Evolutionary conservation across 2,329 filamentous ascomycete species (phyloP).

Genomic region (Aureobasidium lini): DNA sequence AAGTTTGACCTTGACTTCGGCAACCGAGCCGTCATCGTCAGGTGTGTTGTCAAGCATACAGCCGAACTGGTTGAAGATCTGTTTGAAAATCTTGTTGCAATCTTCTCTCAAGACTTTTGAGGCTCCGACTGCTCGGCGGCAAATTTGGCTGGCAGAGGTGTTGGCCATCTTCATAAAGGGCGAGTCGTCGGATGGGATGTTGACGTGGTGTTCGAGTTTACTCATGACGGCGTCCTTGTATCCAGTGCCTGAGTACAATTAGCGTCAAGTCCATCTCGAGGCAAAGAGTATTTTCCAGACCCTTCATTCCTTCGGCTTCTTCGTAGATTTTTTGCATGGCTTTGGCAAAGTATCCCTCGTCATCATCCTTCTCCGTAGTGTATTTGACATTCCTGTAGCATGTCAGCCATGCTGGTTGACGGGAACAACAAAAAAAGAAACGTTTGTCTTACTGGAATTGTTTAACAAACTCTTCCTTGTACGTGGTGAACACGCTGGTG

Average conservation of each 20-base stretch:
- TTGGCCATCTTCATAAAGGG: not conserved
- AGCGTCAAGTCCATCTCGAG: not conserved
- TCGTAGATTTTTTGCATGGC: slow-evolving; percentile 18
- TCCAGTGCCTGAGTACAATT: not conserved
- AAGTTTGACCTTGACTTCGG: not conserved
- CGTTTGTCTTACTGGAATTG: not conserved
- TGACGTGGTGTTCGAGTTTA: not conserved
- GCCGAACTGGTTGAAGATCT: not conserved
- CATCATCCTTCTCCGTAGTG: slow-evolving; percentile 8
- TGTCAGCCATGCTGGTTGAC: not conserved
- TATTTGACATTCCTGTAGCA: not conserved
- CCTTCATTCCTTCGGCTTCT: not conserved
- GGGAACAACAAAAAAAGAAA: too few species aligned
- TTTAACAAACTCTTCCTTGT: not conserved
- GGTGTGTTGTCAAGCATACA: not conserved
- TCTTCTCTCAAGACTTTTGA: not conserved
- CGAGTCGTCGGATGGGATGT: not conserved
- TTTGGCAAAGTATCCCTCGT: slow-evolving; percentile 15
- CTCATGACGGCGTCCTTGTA: not conserved
- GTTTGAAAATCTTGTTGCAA: not conserved
- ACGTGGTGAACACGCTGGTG: not conserved
- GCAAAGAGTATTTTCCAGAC: not conserved
- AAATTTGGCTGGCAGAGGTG: not conserved
- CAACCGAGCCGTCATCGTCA: not conserved
- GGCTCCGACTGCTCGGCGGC: not conserved